Conservation (phyloP, 2,329 filamentous ascomycete species). For the Neurospora sp. region DNA sequence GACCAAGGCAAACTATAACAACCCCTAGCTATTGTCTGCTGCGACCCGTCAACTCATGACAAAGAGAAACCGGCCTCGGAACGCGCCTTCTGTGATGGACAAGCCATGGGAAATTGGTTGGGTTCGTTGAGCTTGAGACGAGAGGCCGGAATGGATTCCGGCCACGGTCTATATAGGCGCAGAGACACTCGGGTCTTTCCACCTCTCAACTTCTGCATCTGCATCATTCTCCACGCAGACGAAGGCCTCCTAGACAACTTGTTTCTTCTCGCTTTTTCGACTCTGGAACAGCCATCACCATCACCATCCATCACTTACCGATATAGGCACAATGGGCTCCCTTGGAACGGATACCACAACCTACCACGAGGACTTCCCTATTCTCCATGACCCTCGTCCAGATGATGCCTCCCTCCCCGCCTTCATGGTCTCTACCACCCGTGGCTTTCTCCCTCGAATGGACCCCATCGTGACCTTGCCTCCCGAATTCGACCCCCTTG, state of each 20-base stretch:
- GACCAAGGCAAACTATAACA: conserved; percentile 1
- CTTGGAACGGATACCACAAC: conserved; percentile 19
- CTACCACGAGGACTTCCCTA: conserved; percentile 36
- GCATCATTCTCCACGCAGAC: neutral
- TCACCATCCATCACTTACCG: neutral
- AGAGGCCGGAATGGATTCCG: conserved; percentile 38
- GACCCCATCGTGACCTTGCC: conserved; percentile 57
- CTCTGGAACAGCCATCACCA: neutral
- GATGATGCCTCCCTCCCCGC: conserved; percentile 55
- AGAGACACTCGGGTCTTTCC: conserved; percentile 4
- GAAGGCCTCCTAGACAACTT: neutral
- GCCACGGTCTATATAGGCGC: conserved; percentile 39
- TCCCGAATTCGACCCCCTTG: conserved; percentile 59
- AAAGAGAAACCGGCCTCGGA: conserved; percentile 14
- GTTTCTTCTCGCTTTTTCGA: neutral
- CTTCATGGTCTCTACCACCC: conserved; percentile 69
- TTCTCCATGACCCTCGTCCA: conserved; percentile 53
- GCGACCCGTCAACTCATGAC: conserved; percentile 10
- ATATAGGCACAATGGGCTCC: conserved; percentile 30
- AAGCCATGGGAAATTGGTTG: conserved; percentile 1
- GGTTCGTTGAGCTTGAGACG: neutral
- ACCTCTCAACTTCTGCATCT: conserved; percentile 2
- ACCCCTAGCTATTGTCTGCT: conserved; percentile 1
- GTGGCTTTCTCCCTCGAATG: conserved; percentile 64
- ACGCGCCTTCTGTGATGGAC: neutral